Evolutionary conservation across 352 stramenopile species (phyloP).

Genomic region (Pilasporangium apinafurcum): DNA sequence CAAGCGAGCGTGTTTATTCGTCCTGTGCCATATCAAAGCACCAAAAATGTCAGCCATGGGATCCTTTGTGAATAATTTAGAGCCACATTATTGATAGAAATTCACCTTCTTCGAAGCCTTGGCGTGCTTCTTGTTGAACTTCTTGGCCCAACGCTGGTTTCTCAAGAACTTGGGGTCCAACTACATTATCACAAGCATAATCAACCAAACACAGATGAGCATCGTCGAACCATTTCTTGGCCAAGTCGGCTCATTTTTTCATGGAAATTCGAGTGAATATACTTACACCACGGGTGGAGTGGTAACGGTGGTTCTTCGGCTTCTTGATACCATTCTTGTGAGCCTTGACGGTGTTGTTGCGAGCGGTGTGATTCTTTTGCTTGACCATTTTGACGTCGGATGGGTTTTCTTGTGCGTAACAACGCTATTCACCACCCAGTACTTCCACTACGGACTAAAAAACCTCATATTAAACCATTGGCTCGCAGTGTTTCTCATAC

Average conservation of each 20-base stretch:
- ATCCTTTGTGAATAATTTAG: neutral
- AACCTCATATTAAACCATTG: slow-evolving; percentile 10
- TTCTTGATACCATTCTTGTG: slow-evolving; percentile 98
- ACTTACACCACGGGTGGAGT: slow-evolving; percentile 91
- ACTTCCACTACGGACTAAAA: slow-evolving; percentile 2
- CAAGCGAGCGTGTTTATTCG: slow-evolving; percentile 9
- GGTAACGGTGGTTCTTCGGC: slow-evolving; percentile 93
- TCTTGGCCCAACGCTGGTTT: slow-evolving; percentile 98
- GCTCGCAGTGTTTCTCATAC: slow-evolving; percentile 7
- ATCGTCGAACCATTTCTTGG: neutral
- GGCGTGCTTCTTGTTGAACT: slow-evolving; percentile 92
- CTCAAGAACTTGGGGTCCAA: slow-evolving; percentile 97
- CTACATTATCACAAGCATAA: slow-evolving; percentile 13
- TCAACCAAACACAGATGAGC: neutral
- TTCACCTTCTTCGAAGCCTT: slow-evolving; percentile 60
- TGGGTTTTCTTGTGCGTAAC: slow-evolving; percentile 40
- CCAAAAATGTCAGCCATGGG: neutral
- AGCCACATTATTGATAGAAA: neutral
- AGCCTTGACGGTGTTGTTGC: slow-evolving; percentile 97
- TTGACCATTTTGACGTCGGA: slow-evolving; percentile 81
- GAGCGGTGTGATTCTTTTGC: slow-evolving; percentile 98
- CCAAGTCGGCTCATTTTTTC: no score
- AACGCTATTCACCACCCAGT: neutral
- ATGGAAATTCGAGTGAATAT: no score
- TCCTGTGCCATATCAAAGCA: slow-evolving; percentile 5